A percentile compares a stretch with the other conserved stretches of the same genome.
Conservation (phyloP, 176 grass and related monocot species). For the Oryza glaberrima region DNA sequence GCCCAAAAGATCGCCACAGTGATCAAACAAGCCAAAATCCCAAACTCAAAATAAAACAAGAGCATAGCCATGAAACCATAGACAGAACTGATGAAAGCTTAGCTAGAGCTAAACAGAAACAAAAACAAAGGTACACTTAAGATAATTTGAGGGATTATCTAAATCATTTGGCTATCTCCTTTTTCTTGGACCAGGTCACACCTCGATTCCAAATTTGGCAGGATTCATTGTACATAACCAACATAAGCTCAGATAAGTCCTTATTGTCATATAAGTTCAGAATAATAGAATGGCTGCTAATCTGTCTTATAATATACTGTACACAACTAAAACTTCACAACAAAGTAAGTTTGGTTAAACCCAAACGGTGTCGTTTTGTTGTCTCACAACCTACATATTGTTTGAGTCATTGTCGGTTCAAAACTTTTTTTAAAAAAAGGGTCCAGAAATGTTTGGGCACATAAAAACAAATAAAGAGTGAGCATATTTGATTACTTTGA, state of each 20-base stretch:
- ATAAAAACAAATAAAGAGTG: background rate
- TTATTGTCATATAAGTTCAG: background rate
- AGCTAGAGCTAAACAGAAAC: background rate
- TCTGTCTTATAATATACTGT: background rate
- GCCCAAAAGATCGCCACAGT: constrained; percentile 49
- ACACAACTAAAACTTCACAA: background rate
- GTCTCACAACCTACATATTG: background rate
- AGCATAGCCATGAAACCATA: constrained; percentile 10
- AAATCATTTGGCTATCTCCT: background rate
- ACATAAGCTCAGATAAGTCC: background rate
- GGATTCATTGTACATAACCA: constrained; percentile 28
- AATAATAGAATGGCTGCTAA: background rate
- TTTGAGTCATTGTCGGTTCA: background rate
- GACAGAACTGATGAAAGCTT: constrained; percentile 21
- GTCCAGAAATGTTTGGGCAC: background rate
- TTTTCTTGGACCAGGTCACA: constrained; percentile 26
- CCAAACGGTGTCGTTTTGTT: background rate
- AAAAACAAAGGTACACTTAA: background rate
- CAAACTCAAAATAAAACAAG: constrained; percentile 33
- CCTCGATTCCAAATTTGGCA: constrained; percentile 24
- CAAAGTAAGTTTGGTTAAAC: background rate
- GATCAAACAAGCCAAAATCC: constrained; percentile 37
- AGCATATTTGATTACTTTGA: constrained; percentile 27
- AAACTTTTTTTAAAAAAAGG: background rate
- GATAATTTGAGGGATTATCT: constrained; percentile 12